Percentiles rank a stretch among this genome's conserved stretches.
Conservation (phyloP, 2,329 filamentous ascomycete species). For the Paecilomyces niveus region DNA sequence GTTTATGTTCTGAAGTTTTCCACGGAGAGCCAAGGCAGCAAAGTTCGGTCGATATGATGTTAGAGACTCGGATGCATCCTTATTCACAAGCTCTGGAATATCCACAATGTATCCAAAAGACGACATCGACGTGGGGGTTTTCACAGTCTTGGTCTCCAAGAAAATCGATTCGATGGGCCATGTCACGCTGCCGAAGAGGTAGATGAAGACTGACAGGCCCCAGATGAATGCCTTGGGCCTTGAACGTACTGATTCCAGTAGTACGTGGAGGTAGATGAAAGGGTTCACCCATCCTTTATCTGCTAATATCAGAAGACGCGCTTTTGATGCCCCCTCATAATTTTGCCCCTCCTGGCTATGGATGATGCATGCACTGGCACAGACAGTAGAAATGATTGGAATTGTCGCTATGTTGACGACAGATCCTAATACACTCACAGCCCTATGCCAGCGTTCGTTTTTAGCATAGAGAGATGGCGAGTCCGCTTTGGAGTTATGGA, state of each 20-base stretch:
- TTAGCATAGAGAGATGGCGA: not conserved
- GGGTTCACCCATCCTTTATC: conserved; percentile 14
- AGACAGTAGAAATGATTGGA: conserved; percentile 15
- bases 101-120: too few relatives aligned
- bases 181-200: too few relatives aligned
- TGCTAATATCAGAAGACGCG: conserved; percentile 11
- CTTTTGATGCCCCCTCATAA: too few relatives aligned
- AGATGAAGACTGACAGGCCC: too few relatives aligned
- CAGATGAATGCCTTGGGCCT: not conserved
- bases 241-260: conserved; percentile 3
- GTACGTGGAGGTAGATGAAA: not conserved
- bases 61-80: too few relatives aligned
- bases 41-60: too few relatives aligned
- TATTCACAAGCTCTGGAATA: too few relatives aligned
- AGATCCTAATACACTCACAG: conserved; percentile 13
- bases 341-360: conserved; percentile 8
- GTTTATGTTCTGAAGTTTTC: too few relatives aligned
- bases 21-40: too few relatives aligned
- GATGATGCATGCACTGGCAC: conserved; percentile 15
- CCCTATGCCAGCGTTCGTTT: conserved; percentile 11
- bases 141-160: too few relatives aligned
- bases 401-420: conserved; percentile 13
- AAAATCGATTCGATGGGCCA: too few relatives aligned
- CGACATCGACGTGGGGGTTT: too few relatives aligned
- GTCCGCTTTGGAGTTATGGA: not conserved